These are phyloP conservation scores for Clavariopsis aquatica DNA, from an alignment of 495 filamentous ascomycete genomes.

Conservation along the genomic window DNA sequence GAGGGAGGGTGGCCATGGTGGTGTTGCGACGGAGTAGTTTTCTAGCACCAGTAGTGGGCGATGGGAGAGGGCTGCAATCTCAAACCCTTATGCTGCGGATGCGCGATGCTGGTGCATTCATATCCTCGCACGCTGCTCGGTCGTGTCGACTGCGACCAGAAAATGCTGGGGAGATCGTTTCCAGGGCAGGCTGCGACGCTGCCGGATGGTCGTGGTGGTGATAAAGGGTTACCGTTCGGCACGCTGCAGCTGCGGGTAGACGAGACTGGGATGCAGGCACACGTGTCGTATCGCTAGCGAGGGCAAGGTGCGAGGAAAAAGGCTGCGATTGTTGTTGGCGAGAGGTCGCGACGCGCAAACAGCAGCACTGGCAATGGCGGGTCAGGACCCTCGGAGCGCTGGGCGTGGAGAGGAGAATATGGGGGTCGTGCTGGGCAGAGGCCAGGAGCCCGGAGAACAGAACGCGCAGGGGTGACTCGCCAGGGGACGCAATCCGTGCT, in stretches of 20 bases:
- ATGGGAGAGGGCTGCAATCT: neutral
- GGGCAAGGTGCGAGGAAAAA: neutral
- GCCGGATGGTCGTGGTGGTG: conserved; percentile 15
- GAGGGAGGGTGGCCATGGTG: conserved; percentile 58
- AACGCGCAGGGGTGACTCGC: neutral
- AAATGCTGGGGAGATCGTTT: neutral
- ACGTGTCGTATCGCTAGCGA: neutral
- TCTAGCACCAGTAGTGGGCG: neutral
- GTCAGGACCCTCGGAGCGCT: no score
- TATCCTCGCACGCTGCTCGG: conserved; percentile 20
- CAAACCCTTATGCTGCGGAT: conserved; percentile 12
- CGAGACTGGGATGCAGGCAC: conserved; percentile 4
- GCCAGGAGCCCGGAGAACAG: neutral
- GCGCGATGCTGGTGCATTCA: conserved; percentile 16
- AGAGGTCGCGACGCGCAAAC: no score
- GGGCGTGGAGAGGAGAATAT: no score
- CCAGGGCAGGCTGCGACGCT: conserved; percentile 18
- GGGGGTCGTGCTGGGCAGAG: neutral
- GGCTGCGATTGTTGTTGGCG: neutral
- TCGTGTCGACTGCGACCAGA: neutral
- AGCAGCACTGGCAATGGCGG: no score
- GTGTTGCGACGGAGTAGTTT: neutral
- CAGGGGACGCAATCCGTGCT: neutral
- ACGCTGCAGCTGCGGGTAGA: neutral
- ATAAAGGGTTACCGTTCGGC: no score